Base-by-base conservation (phyloP, 495 filamentous ascomycete species). In the Staphylotrichum longicolle region DNA sequence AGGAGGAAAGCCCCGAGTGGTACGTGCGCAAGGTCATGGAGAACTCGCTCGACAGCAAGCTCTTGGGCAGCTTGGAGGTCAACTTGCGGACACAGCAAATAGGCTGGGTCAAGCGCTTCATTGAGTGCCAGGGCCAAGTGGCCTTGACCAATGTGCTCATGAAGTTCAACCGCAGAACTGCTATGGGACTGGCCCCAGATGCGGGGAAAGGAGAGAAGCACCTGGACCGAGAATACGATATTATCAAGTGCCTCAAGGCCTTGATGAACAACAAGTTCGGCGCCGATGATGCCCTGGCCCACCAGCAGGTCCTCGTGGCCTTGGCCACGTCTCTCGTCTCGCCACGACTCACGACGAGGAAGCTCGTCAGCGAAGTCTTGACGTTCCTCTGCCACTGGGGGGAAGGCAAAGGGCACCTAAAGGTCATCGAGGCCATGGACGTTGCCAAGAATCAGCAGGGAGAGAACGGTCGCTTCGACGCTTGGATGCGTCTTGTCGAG, bases 251-350 rank as follows among this genome's bases (percentile, higher is more conserved):
- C 75, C 74, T 98, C 54, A 98, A 98, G 75, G 91, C 91, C 51
- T 74, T 98, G 51, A 95, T 98, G 88, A 98, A 98, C 82, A 98
- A 96, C 82, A 96, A 96, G 69, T 98, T 93, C 75, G 94, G 94
- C 49, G 95, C 94, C 37, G 95, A 98, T 67, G 92, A 98, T 82
- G 94, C 95, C n/a, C 80, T 98, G 50, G 77, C 82, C 41, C 94
- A 98, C 72, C 88, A 94, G 68, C 86, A 90, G 66, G 89, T 97
- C 60, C 86, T 97, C 58, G 88, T 91, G 57, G 90, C 95, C 9
- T 82, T 98, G 41, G 90, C 89, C 55, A 93, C 85, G 51, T 96
- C 91, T 32, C 77, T 98, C 49, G 88, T 91, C 41, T 96, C 93
- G 0, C 90, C 93, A 5, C 87, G 94, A 46, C 79, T 98, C 53